Conservation (phyloP, 208 protist species). For the Naegleria gruberi region DNA sequence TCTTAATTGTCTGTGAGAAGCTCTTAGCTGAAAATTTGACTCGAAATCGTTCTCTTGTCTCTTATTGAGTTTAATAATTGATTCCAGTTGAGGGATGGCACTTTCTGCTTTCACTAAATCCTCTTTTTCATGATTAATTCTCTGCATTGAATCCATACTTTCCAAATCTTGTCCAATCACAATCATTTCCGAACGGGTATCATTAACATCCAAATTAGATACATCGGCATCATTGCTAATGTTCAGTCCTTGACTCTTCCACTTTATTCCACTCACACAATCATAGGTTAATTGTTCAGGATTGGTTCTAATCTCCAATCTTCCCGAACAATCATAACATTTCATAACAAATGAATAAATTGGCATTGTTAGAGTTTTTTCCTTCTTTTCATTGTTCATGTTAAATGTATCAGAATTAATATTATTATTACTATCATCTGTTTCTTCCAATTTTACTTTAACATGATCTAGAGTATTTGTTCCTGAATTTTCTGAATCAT, state of each 20-base stretch:
- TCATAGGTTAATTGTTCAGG: not conserved
- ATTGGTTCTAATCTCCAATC: not conserved
- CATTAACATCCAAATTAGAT: not conserved
- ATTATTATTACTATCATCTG: too few relatives aligned
- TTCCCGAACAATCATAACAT: not conserved
- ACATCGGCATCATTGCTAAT: not conserved
- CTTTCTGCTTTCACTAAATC: not conserved
- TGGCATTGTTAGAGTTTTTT: not conserved
- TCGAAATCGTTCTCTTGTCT: not conserved
- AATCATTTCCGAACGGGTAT: not conserved
- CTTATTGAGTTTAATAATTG: not conserved
- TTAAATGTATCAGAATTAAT: too few relatives aligned
- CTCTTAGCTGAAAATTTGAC: not conserved
- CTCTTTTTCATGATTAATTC: not conserved
- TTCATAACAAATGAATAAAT: not conserved
- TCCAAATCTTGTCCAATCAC: not conserved
- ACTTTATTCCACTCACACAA: not conserved
- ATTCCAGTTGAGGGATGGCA: not conserved
- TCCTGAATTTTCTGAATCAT: too few relatives aligned
- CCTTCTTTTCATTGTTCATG: too few relatives aligned
- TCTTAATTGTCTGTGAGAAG: not conserved
- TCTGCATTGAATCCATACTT: not conserved
- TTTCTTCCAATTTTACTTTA: too few relatives aligned
- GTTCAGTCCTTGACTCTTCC: not conserved
- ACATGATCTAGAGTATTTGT: too few relatives aligned